A percentile compares a stretch with the other conserved stretches of the same genome.
phyloP scores from a whole-genome alignment of 768 basidiomycete species.

The Tricholoma bakamatsutake region DNA sequence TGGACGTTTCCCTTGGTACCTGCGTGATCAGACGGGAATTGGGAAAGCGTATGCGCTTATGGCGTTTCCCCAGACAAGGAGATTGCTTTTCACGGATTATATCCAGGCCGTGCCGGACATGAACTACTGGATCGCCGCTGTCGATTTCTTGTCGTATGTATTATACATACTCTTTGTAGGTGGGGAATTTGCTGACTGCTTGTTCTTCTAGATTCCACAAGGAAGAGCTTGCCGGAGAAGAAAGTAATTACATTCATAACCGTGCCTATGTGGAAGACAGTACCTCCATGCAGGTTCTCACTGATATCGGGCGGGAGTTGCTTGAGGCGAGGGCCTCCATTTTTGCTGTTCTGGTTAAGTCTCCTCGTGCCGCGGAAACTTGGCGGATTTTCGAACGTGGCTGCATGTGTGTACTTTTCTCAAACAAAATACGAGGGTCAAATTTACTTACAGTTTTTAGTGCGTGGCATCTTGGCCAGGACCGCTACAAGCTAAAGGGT shows the following conservation, averaged over 20 bases:
- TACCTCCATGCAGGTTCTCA: conserved; percentile 3
- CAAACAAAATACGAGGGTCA: too few species aligned
- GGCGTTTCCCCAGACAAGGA: conserved; percentile 6
- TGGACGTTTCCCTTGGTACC: conserved; percentile 2
- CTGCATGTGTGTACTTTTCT: not conserved
- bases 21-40: conserved; percentile 3
- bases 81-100: conserved; percentile 1
- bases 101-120: conserved; percentile 13
- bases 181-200: not conserved
- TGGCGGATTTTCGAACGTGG: conserved; percentile 10
- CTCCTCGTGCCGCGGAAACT: conserved; percentile 3
- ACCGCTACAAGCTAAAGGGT: conserved; percentile 5
- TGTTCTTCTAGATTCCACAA: conserved; percentile 11
- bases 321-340: conserved; percentile 4
- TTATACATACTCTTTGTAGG: not conserved
- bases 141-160: conserved; percentile 16
- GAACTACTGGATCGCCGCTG: conserved; percentile 6
- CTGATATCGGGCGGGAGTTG: conserved; percentile 12
- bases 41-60: conserved; percentile 3
- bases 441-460: not conserved
- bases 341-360: not conserved
- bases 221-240: conserved; percentile 16
- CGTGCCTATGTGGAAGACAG: conserved; percentile 6
- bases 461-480: conserved; percentile 3
- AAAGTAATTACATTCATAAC: conserved; percentile 9